Evolutionary conservation across 2,329 filamentous ascomycete species (phyloP).

Genomic region (Fusarium staphyleae): DNA sequence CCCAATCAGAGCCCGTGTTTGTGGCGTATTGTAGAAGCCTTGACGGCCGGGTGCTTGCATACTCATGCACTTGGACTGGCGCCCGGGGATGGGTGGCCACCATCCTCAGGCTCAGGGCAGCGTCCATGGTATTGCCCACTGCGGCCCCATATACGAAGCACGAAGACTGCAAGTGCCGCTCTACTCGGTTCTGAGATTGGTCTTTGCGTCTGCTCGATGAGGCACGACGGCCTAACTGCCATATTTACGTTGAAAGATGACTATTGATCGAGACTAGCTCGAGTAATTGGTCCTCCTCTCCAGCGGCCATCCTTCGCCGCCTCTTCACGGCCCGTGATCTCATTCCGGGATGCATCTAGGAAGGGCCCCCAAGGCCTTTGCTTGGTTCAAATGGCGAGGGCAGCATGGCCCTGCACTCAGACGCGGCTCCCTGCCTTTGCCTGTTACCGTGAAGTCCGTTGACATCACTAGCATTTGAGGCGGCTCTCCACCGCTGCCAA

Average conservation of each 20-base stretch:
- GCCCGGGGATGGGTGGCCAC: constrained; percentile 23
- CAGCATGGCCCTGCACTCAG: constrained; percentile 37
- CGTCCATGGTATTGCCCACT: constrained; percentile 20
- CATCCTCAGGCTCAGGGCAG: constrained; percentile 33
- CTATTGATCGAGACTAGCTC: constrained; percentile 23
- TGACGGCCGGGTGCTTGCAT: constrained; percentile 59
- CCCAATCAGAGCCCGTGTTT: constrained; percentile 53
- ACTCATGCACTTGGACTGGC: constrained; percentile 47
- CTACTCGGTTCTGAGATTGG: constrained; percentile 16
- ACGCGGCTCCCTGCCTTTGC: constrained; percentile 44
- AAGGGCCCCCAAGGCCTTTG: constrained; percentile 31
- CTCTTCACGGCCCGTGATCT: constrained; percentile 30
- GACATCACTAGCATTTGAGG: constrained; percentile 12
- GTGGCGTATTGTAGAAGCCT: constrained; percentile 57
- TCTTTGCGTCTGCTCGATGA: constrained; percentile 20
- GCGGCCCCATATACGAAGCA: constrained; percentile 22
- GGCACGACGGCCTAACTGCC: constrained; percentile 2
- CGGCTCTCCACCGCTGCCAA: constrained; percentile 23
- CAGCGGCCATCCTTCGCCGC: constrained; percentile 26
- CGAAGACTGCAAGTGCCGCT: constrained; percentile 26
- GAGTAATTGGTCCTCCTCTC: constrained; percentile 20
- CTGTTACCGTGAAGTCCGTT: constrained; percentile 32
- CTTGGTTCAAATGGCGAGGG: constrained; percentile 43
- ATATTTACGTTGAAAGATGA: constrained; percentile 10
- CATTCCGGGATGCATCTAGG: constrained; percentile 30